Conservation (phyloP, 176 grass and related monocot genomes). For the Tuctoria greenei region DNA sequence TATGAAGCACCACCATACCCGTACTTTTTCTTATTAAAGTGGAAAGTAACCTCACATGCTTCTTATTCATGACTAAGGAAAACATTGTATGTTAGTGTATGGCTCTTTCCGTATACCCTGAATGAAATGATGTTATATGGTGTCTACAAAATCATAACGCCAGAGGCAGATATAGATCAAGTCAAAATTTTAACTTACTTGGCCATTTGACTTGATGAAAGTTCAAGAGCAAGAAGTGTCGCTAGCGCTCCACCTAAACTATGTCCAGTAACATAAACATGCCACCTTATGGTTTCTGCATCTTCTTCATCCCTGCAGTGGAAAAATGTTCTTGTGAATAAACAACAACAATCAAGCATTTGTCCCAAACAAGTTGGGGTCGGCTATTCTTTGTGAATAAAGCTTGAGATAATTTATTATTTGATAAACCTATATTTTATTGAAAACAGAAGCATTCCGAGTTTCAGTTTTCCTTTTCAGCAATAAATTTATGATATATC, state of each 20-base stretch:
- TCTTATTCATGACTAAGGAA: conserved; percentile 1
- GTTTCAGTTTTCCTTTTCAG: no score
- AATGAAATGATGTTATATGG: conserved; percentile 10
- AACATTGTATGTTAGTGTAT: conserved; percentile 9
- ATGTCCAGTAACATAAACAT: conserved; percentile 91
- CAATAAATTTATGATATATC: conserved; percentile 19
- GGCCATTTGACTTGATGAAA: conserved; percentile 83
- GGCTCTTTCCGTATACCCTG: conserved; percentile 21
- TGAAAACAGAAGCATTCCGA: not conserved
- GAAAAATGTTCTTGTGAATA: no score
- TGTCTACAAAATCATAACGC: conserved; percentile 30
- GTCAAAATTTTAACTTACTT: conserved; percentile 58
- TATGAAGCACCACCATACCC: not conserved
- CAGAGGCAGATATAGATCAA: not conserved
- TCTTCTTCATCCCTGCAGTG: conserved; percentile 52
- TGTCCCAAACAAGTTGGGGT: no score
- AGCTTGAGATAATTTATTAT: conserved; percentile 6
- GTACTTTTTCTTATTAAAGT: not conserved
- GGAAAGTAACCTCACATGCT: not conserved
- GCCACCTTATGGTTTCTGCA: conserved; percentile 60
- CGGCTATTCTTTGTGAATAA: conserved; percentile 23
- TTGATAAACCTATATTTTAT: conserved; percentile 1
- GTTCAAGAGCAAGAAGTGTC: conserved; percentile 90
- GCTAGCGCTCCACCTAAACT: conserved; percentile 97
- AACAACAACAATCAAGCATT: no score